These are phyloP conservation scores for Suillus bovinus DNA, from an alignment of 768 basidiomycete genomes.

Conservation along the genomic window DNA sequence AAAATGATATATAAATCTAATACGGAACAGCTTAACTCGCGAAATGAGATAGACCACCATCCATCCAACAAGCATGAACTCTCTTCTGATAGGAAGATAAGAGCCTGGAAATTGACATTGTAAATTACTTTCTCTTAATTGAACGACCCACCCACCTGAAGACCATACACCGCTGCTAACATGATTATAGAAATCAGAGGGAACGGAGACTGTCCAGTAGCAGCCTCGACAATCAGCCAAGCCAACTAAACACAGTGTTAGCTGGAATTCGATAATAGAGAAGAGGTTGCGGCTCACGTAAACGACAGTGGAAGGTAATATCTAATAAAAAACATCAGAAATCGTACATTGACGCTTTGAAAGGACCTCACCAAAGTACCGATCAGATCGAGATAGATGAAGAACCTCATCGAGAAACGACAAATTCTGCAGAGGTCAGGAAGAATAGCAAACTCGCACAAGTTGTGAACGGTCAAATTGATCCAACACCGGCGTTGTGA, in stretches of 20 bases:
- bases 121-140: conserved; percentile 6
- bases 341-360: background rate
- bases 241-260: conserved; percentile 41
- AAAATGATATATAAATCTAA: conserved; percentile 9
- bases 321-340: conserved; percentile 32
- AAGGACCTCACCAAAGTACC: conserved; percentile 50
- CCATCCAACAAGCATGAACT: conserved; percentile 77
- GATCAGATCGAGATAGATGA: conserved; percentile 68
- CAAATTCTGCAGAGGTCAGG: conserved; percentile 69
- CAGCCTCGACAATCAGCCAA: conserved; percentile 62
- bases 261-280: conserved; percentile 14
- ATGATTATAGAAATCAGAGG: conserved; percentile 65
- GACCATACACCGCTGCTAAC: conserved; percentile 69
- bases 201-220: conserved; percentile 50
- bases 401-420: conserved; percentile 73
- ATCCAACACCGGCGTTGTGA: conserved; percentile 75
- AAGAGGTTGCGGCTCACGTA: conserved; percentile 44
- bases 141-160: conserved; percentile 45
- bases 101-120: conserved; percentile 33
- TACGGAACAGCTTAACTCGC: conserved; percentile 37
- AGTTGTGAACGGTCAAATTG: conserved; percentile 70
- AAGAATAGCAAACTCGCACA: conserved; percentile 62
- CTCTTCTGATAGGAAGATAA: conserved; percentile 73
- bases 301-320: conserved; percentile 59
- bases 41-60: conserved; percentile 70